These are phyloP conservation scores for Myxozyma vanderwaltii DNA, from an alignment of 805 yeast species.

Conservation along the genomic window DNA sequence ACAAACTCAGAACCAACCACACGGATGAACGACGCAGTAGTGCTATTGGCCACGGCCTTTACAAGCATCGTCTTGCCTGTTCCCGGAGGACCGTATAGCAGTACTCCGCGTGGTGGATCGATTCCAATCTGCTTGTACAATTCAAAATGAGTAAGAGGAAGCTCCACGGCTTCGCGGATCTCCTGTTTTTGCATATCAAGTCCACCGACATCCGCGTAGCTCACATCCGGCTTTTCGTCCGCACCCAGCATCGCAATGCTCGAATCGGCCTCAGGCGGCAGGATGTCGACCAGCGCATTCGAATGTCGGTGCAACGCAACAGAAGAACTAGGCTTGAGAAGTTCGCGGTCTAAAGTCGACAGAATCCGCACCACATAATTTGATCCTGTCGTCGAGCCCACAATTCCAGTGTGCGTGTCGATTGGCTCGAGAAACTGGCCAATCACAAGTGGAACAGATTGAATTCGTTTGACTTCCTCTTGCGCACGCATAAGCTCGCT, in stretches of 20 bases:
- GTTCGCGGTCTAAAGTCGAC: conserved; percentile 91
- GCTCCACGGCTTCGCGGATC: conserved; percentile 96
- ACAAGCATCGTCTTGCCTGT: conserved; percentile 99
- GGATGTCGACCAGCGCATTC: conserved; percentile 92
- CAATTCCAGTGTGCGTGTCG: conserved; percentile 95
- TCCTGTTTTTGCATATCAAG: conserved; percentile 99
- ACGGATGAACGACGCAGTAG: conserved; percentile 94
- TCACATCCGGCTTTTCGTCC: conserved; percentile 91
- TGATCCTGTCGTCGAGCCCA: conserved; percentile 95
- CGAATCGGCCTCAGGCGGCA: conserved; percentile 99
- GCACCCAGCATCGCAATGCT: conserved; percentile 93
- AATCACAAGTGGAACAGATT: conserved; percentile 95
- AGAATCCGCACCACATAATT: conserved; percentile 94
- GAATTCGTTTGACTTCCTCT: conserved; percentile 96
- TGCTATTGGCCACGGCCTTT: conserved; percentile 96
- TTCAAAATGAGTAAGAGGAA: conserved; percentile 94
- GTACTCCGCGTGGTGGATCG: conserved; percentile 98
- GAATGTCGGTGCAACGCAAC: conserved; percentile 99
- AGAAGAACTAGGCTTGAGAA: conserved; percentile 89
- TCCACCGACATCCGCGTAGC: conserved; percentile 98
- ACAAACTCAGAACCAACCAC: conserved; percentile 98
- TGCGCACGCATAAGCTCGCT: conserved; percentile 95
- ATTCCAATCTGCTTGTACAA: conserved; percentile 94
- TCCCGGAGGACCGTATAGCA: conserved; percentile 99
- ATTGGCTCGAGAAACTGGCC: conserved; percentile 98